Base-by-base conservation (phyloP, 164 flowering plant species). In the Vitis amurensis region DNA sequence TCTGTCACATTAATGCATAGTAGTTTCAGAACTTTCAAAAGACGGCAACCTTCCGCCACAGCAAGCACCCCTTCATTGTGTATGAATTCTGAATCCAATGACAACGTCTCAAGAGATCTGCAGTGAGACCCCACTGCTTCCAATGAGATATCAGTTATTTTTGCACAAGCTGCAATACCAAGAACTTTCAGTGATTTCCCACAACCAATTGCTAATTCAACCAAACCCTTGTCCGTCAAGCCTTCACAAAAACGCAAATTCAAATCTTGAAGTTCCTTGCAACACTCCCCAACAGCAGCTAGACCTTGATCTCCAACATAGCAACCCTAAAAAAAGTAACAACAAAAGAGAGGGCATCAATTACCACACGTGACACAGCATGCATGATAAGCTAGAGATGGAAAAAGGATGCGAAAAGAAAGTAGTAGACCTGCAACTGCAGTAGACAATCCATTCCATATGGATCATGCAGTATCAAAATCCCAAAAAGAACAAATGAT, bases 241-340 rank as follows among this genome's bases (percentile, higher is more conserved):
- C 93, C 94, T 81, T 94, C 97, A 82, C 99, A 92, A 73, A 88
- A 92, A 7, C 91, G 89, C 83, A 94, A 80, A 75, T 91, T 92
- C 76, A 94, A 75, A 56, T 88, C 91, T 80, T 91, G 89, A 71
- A 94, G 91, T 57, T 85, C 86, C 74, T 86, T 85, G 67, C 97
- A 94, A 76, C 74, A 84, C 80, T 91, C 77, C 50, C 95, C 97
- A 71, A 92, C 82, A 70, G 91, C 88, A 60, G 81, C 87, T 70
- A 94, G 74, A 67, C 97, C 97, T 70, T 81, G 76, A 84, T 92
- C 94, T 69, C 94, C 97, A 73, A 90, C 79, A 76, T 89, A 91
- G 78, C 97, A 94, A 37, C 97, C 97, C 99, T 92, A 55, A 6
- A 70, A 71, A 66, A 12, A 60, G 30, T 65, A 61, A n/a, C 8